Base-by-base conservation (phyloP, 352 stramenopile species). In the Globisporangium canariense region DNA sequence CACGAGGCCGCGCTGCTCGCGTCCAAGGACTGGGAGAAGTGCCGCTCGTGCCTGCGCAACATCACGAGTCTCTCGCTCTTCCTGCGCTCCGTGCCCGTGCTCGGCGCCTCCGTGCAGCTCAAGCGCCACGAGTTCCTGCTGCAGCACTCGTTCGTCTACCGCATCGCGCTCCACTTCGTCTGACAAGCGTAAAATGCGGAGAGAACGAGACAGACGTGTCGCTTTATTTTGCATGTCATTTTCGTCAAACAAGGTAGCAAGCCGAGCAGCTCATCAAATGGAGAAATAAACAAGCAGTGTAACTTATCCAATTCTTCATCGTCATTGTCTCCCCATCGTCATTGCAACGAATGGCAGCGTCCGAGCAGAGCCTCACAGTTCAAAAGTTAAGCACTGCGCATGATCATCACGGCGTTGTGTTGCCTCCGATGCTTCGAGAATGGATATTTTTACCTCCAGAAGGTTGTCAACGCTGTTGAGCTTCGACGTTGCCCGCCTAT, bases 11-110 rank as follows among this genome's bases (percentile, higher is more conserved):
- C 81, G 11, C 68, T 54, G 0, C 63, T 79, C 20, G 83, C 83
- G 7, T 81, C 79, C 5, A 71, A 77, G 43, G 85, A 95, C 64
- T 95, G 86, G 86, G 69, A 86, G 28, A 84, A 88, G 38, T 95
- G 83, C 59, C 69, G 74, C 22, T 81, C 79, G 13, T 95, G 86
- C 43, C 67, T 93, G 57, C 84, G 85, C 65, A 90, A 77, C 70
- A 89, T 92, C 62, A 90, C 84, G 28, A 93, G 84, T 51, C 71
- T 95, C 16, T 95, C 86, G 58, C 81, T 95, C 18, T 93, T 95
- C 60, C 69, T 95, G 46, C 79, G 84, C 58, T 82, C 73, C 16
- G 69, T 94, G 32, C 86, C 86, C 2, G 71, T 93, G 11, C 60
- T 87, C 32, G 86, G 86, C 1, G 62, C 83, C 0, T 87, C 77